Evolutionary conservation across 805 yeast genomes (phyloP).

Genomic region (Candida methanosorbosa): DNA sequence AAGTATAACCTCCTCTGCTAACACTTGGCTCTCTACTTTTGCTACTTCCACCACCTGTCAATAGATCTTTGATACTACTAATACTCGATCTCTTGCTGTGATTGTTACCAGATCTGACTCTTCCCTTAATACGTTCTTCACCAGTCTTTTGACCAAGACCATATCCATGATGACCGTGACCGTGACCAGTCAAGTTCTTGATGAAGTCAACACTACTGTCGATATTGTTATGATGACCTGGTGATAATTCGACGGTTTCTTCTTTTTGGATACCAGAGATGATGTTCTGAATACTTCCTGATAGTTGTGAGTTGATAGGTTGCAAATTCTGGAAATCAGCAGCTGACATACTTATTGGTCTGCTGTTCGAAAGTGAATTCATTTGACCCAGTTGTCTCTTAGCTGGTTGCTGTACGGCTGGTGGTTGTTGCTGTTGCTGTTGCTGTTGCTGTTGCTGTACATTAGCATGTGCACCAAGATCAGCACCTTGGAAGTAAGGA

Average conservation of each 20-base stretch:
- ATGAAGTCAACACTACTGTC: slow-evolving; percentile 31
- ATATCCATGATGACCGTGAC: slow-evolving; percentile 21
- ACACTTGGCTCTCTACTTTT: slow-evolving; percentile 13
- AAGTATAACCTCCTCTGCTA: background rate
- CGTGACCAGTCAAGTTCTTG: slow-evolving; percentile 26
- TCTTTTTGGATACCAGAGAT: slow-evolving; percentile 23
- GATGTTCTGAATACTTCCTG: slow-evolving; percentile 2
- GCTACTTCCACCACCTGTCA: slow-evolving; percentile 19
- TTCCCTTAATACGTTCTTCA: slow-evolving; percentile 9
- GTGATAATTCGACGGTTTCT: slow-evolving; percentile 24
- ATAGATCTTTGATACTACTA: slow-evolving; percentile 22
- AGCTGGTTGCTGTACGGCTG: background rate
- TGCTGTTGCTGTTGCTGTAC: background rate
- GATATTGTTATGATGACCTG: slow-evolving; percentile 18
- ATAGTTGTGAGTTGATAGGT: slow-evolving; percentile 1
- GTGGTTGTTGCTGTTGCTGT: background rate
- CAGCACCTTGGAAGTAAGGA: too few relatives aligned
- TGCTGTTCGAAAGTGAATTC: too few relatives aligned
- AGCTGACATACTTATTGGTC: slow-evolving; percentile 22
- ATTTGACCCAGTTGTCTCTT: too few relatives aligned
- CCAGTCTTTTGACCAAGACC: slow-evolving; percentile 18
- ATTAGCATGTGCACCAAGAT: too few relatives aligned
- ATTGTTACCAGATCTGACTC: slow-evolving; percentile 17
- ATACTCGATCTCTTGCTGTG: slow-evolving; percentile 26
- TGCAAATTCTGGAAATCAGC: slow-evolving; percentile 11